Evolutionary conservation across 345 rosid species (phyloP).

Genomic region (Psidium friedrichsthalianum): DNA sequence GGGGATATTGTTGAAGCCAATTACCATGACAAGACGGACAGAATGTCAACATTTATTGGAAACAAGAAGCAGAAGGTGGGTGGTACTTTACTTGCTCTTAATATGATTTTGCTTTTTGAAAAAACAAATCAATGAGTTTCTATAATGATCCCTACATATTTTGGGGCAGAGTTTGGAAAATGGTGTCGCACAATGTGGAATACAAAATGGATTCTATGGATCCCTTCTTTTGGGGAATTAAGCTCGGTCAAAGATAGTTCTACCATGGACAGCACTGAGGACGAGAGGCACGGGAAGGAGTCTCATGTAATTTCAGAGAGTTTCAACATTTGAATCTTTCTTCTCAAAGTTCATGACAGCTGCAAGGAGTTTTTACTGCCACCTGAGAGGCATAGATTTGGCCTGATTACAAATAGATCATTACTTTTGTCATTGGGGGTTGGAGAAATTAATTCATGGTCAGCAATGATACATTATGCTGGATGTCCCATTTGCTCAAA

Average conservation of each 20-base stretch:
- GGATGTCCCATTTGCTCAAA: slow-evolving; percentile 74
- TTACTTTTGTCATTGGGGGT: slow-evolving; percentile 44
- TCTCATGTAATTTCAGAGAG: slow-evolving; percentile 48
- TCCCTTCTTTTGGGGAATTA: slow-evolving; percentile 57
- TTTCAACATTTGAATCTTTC: slow-evolving; percentile 60
- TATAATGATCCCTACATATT: slow-evolving; percentile 3
- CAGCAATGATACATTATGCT: slow-evolving; percentile 39
- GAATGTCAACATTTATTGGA: slow-evolving; percentile 12
- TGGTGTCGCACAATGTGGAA: slow-evolving; percentile 39
- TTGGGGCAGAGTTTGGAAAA: slow-evolving; percentile 28
- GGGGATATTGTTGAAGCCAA: slow-evolving; percentile 20
- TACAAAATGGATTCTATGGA: slow-evolving; percentile 31
- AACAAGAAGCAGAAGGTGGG: slow-evolving; percentile 64
- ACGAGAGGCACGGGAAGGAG: slow-evolving; percentile 12
- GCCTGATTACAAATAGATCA: slow-evolving; percentile 51
- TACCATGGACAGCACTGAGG: slow-evolving; percentile 22
- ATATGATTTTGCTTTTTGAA: slow-evolving; percentile 11
- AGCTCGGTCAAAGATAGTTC: slow-evolving; percentile 27
- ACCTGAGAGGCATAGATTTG: slow-evolving; percentile 63
- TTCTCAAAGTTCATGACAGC: slow-evolving; percentile 40
- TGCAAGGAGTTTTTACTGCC: slow-evolving; percentile 62
- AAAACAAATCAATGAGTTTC: not conserved
- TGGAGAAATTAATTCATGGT: slow-evolving; percentile 52
- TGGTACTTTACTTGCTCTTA: slow-evolving; percentile 48
- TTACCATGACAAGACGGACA: slow-evolving; percentile 16